Percentiles rank a stretch among this genome's conserved stretches.
Evolutionary conservation across 441 rosid species (phyloP).

Genomic region (Pelargonium citronellum): DNA sequence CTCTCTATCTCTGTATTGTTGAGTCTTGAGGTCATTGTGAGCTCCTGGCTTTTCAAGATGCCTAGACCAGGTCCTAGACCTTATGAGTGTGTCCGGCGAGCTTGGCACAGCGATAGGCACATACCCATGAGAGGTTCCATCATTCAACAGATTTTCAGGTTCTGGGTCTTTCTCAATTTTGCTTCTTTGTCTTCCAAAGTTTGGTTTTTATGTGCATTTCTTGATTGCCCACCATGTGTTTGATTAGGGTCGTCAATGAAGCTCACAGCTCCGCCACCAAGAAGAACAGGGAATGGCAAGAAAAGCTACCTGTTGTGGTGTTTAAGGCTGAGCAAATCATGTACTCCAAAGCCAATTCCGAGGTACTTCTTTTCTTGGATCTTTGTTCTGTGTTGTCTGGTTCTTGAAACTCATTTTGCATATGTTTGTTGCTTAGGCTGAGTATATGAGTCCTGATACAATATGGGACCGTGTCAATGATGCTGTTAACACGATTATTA

Average conservation of each 20-base stretch:
- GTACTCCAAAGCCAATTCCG: constrained; percentile 94
- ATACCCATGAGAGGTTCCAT: constrained; percentile 80
- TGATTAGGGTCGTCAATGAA: constrained; percentile 63
- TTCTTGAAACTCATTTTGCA: constrained; percentile 17
- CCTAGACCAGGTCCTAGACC: constrained; percentile 64
- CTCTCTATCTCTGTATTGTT: background rate
- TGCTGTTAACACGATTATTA: constrained; percentile 79
- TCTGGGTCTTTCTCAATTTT: constrained; percentile 23
- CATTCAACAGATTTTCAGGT: constrained; percentile 93
- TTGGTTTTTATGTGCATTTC: constrained; percentile 14
- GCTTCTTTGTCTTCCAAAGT: background rate
- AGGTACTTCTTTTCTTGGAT: constrained; percentile 38
- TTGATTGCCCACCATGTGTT: constrained; percentile 28
- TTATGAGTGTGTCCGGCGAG: constrained; percentile 85
- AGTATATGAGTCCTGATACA: constrained; percentile 64
- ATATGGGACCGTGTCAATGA: constrained; percentile 87
- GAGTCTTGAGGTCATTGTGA: background rate
- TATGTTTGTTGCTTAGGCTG: constrained; percentile 44
- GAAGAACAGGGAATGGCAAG: constrained; percentile 89
- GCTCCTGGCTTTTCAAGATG: constrained; percentile 33
- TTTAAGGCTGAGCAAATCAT: constrained; percentile 85
- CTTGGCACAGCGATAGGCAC: constrained; percentile 97
- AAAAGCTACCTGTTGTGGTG: constrained; percentile 77
- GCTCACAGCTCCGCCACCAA: constrained; percentile 56
- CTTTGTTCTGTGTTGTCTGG: background rate